Base-by-base conservation (phyloP, 164 flowering plant species). In the Pachysandra terminalis region DNA sequence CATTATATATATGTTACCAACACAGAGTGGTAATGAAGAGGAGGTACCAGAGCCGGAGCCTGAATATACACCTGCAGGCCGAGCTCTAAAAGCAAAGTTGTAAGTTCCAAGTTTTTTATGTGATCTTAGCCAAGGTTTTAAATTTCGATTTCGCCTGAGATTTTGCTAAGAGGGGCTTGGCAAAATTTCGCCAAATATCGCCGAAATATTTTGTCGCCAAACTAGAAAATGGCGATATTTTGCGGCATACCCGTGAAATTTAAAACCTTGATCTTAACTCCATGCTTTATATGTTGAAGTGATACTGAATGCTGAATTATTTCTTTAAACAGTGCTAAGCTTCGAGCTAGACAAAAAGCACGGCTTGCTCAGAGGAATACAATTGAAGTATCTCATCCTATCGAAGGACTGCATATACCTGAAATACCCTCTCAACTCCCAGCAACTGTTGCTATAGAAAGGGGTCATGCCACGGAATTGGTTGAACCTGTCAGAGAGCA, bases 61-160 rank as follows among this genome's bases (percentile, higher is more conserved):
- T 13, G 97, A 87, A 64, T 96, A 96, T 69, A 90, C 98, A 37
- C 84, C 95, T 32, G 96, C 97, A 16, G 99, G 99, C 57, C 84
- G 92, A 67, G 97, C 96, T 65, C 72, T 90, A 19, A 96, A 93
- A 79, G 85, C 59, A 28, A 96, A 91, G 66, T 96, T 66, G 99
- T 96, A 81, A 85, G 99, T 84, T 54, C 25, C 14, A 52, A 37
- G 35, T 40, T 41, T 58, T 62, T 35, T 32, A 45, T 45, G 51
- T 45, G 51, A 45, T 45, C 4, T 45, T n/a, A n/a, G n/a, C n/a
- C n/a, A n/a, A n/a, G n/a, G n/a, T n/a, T n/a, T n/a, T n/a, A n/a
- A n/a, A n/a, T n/a, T n/a, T n/a, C n/a, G n/a, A n/a, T n/a, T n/a
- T n/a, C n/a, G n/a, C n/a, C n/a, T n/a, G n/a, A n/a, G n/a, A n/a